Conservation (phyloP, 805 yeast genomes). For the Diddensiella caesifluorescens region DNA sequence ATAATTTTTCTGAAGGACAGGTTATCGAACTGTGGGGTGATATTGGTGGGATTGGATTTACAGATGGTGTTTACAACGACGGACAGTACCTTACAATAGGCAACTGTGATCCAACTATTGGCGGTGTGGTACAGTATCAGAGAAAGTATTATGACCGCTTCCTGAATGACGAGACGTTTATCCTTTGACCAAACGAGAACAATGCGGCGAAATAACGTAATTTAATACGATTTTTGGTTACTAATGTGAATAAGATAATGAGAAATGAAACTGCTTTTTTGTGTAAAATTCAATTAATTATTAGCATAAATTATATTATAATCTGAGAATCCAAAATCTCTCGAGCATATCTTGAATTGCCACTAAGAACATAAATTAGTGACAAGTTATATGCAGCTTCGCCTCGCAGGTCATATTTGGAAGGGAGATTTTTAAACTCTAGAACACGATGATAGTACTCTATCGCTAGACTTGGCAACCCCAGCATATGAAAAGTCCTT, state of each 20-base stretch:
- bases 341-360: conserved; percentile 62
- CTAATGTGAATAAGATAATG: too few relatives aligned
- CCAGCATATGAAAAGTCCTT: conserved; percentile 76
- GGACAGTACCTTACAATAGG: conserved; percentile 51
- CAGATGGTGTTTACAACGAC: conserved; percentile 38
- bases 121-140: conserved; percentile 51
- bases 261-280: background rate
- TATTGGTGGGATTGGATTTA: conserved; percentile 50
- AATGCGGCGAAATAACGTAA: too few relatives aligned
- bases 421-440: conserved; percentile 32
- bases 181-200: too few relatives aligned
- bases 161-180: too few relatives aligned
- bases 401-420: conserved; percentile 54
- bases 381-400: conserved; percentile 86
- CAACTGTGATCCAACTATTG: conserved; percentile 49
- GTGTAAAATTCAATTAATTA: background rate
- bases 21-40: conserved; percentile 53
- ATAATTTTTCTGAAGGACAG: conserved; percentile 34
- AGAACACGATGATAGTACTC: conserved; percentile 68
- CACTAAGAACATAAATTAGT: conserved; percentile 68
- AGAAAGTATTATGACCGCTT: conserved; percentile 5
- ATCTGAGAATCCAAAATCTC: conserved; percentile 61
- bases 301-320: conserved; percentile 35
- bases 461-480: conserved; percentile 68
- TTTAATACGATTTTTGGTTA: too few relatives aligned